Conservation (phyloP, 164 flowering plant species). For the Liquidambar formosana region DNA sequence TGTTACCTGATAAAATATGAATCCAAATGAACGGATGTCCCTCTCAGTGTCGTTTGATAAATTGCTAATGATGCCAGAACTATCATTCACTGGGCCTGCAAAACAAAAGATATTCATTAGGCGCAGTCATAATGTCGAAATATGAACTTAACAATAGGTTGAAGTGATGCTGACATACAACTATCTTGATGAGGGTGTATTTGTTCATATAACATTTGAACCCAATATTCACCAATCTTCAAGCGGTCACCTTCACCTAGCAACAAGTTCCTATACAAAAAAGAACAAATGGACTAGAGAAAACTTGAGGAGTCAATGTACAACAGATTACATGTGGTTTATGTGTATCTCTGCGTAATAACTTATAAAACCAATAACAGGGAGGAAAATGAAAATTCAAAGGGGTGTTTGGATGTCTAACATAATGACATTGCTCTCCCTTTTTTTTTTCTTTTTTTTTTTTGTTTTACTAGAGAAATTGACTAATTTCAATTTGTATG, state of each 20-base stretch:
- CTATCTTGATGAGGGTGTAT: conserved; percentile 28
- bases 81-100: conserved; percentile 33
- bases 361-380: too few relatives aligned
- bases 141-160: background rate
- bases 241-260: conserved; percentile 60
- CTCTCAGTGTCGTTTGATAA: conserved; percentile 28
- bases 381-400: too few relatives aligned
- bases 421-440: background rate
- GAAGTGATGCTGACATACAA: conserved; percentile 14
- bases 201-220: conserved; percentile 53
- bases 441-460: too few relatives aligned
- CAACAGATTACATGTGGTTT: background rate
- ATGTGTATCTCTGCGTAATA: too few relatives aligned
- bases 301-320: background rate
- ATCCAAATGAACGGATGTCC: conserved; percentile 47
- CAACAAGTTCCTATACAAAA: conserved; percentile 44
- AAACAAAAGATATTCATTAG: background rate
- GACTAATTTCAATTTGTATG: background rate
- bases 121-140: background rate
- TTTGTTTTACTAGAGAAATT: background rate
- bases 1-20: conserved; percentile 48
- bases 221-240: conserved; percentile 73
- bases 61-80: conserved; percentile 6
- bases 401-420: too few relatives aligned
- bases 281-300: background rate